Percentiles rank a stretch among this genome's conserved stretches.
Conservation (phyloP, 2,329 filamentous ascomycete species). For the Hypomyces perniciosus region DNA sequence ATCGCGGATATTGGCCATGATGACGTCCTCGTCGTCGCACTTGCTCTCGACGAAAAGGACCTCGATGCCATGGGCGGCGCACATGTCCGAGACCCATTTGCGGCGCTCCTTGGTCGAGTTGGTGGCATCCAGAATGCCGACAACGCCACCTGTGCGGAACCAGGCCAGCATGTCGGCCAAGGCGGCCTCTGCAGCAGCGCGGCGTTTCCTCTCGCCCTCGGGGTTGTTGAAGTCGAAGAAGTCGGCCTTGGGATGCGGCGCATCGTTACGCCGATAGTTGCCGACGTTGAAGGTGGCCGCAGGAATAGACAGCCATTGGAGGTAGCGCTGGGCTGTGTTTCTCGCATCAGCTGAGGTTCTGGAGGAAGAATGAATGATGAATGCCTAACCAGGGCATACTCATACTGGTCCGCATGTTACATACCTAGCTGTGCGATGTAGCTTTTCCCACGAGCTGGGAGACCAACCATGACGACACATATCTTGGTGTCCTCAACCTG, state of each 20-base stretch:
- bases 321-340: slow-evolving; percentile 75
- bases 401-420: slow-evolving; percentile 13
- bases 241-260: slow-evolving; percentile 82
- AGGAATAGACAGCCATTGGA: slow-evolving; percentile 92
- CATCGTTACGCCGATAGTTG: slow-evolving; percentile 84
- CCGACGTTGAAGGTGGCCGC: slow-evolving; percentile 97
- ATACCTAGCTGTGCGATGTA: slow-evolving; percentile 95
- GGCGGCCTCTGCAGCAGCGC: slow-evolving; percentile 84
- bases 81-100: slow-evolving; percentile 83
- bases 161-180: slow-evolving; percentile 90
- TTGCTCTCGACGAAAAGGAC: slow-evolving; percentile 95
- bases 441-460: slow-evolving; percentile 93
- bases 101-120: slow-evolving; percentile 89
- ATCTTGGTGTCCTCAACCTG: slow-evolving; percentile 95
- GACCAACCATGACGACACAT: slow-evolving; percentile 97
- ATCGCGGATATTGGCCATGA: slow-evolving; percentile 97
- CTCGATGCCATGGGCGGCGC: slow-evolving; percentile 70
- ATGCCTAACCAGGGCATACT: not conserved
- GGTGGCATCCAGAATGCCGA: slow-evolving; percentile 92
- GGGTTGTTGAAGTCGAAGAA: slow-evolving; percentile 92
- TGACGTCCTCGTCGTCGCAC: slow-evolving; percentile 90
- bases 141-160: slow-evolving; percentile 76
- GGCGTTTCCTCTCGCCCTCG: slow-evolving; percentile 84
- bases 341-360: not conserved
- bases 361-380: not conserved